A percentile compares a stretch with the other conserved stretches of the same genome.
Evolutionary conservation across 306 rosid genomes (phyloP).

Genomic region (barrel medic (Medicago truncatula)): DNA sequence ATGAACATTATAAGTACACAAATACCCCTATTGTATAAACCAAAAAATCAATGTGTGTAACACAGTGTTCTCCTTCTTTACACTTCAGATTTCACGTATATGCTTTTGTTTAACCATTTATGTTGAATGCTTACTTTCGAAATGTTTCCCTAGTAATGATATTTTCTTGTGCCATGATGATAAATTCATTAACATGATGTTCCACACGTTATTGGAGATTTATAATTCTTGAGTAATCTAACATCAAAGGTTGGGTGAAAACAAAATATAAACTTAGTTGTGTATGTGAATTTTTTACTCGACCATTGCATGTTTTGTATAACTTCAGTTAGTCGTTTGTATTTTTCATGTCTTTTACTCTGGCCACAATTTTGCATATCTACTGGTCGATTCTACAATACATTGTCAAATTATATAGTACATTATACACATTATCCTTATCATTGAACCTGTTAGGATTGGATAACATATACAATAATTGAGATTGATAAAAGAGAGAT

Average conservation of each 20-base stretch:
- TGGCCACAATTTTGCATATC: conserved; percentile 26
- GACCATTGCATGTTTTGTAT: conserved; percentile 36
- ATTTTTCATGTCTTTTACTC: conserved; percentile 18
- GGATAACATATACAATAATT: too few relatives aligned
- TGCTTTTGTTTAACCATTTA: conserved; percentile 13
- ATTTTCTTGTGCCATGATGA: conserved; percentile 66
- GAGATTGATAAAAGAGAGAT: too few relatives aligned
- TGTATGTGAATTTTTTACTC: conserved; percentile 48
- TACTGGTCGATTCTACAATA: conserved; percentile 40
- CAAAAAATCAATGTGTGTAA: too few relatives aligned
- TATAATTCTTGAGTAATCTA: conserved; percentile 54
- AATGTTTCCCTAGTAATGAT: conserved; percentile 34
- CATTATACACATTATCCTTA: conserved; percentile 27
- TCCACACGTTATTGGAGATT: conserved; percentile 69
- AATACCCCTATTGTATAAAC: too few relatives aligned
- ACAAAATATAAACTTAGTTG: conserved; percentile 50
- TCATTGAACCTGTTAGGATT: neutral
- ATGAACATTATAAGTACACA: too few relatives aligned
- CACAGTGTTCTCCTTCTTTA: too few relatives aligned
- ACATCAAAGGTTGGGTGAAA: conserved; percentile 38
- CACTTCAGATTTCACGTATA: neutral
- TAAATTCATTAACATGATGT: conserved; percentile 79
- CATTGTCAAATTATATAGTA: neutral
- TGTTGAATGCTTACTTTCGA: conserved; percentile 29
- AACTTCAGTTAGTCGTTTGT: conserved; percentile 31